Evolutionary conservation across 2,329 filamentous ascomycete species (phyloP), one percentile per base, ranked within the genome.

Genomic region (Beauveria asiatica): DNA sequence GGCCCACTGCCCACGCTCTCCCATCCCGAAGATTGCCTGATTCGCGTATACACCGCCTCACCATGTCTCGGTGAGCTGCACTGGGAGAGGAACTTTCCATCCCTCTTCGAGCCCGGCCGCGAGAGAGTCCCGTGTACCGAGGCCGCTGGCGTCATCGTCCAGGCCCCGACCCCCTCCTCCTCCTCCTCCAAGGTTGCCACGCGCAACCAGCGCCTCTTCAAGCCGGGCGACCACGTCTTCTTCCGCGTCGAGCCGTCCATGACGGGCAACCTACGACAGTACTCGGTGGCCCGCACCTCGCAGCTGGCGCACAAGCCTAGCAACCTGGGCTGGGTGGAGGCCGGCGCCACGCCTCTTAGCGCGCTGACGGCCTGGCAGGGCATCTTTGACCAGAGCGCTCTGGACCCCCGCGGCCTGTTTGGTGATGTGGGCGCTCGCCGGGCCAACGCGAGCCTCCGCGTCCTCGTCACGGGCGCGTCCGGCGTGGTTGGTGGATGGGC

Each of bases 401-500:
- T 76, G 16, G 67, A 74, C 30, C 62, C 61, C 13, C 59, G 37
- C 3, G 73, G 63, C 1, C 42, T 74, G 5, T 62, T 63, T 7
- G 71, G 70, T 19, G 69, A 71, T 46, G 51, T 58, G 5, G 64
- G 57, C 1, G 71, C 72, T 0, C 55, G 62, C 6, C 63, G 62
- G 13, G 41, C 54, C 19, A 76, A 76, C 50, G 62, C 59, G 3
- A 64, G 63, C 33, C 62, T 69, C 25, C 62, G 70, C 1, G 69
- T 78, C n/a, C 66, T 78, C 13, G 63, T 78, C 57, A 74, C 75
- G 3, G 75, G 70, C 3, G 75, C 73, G 0, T 68, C 69, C 0
- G 75, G 75, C 9, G 71, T 71, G 6, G 75, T 78, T 6, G 75
- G 76, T 16, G 68, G 69, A 37, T 77, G 72, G 70, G 69, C 72